These are phyloP conservation scores for Apophysomyces elegans DNA, from an alignment of 371 early-diverging fungal genomes.

Conservation along the genomic window DNA sequence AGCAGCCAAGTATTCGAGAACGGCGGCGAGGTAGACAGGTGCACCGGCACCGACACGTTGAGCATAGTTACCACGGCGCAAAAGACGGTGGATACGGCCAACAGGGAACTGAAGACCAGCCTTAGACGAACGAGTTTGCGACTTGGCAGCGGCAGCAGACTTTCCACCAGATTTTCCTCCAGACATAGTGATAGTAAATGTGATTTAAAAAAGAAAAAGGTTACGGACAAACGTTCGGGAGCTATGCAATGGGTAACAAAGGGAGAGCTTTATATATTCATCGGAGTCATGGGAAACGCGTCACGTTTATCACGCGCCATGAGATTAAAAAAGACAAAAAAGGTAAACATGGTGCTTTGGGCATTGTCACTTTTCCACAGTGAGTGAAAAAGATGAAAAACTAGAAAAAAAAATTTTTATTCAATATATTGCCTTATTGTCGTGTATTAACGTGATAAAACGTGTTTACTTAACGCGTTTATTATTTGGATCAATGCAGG, in stretches of 20 bases:
- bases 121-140: slow-evolving; percentile 76
- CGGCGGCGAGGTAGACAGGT: slow-evolving; percentile 95
- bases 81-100: slow-evolving; percentile 95
- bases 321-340: slow-evolving; percentile 8
- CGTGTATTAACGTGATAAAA: slow-evolving; percentile 2
- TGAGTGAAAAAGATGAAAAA: neutral
- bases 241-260: neutral
- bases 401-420: slow-evolving; percentile 21
- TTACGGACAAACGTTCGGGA: neutral
- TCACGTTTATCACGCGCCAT: slow-evolving; percentile 2
- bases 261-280: neutral
- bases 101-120: slow-evolving; percentile 96
- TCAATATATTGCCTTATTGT: neutral
- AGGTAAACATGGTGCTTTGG: neutral
- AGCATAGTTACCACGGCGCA: slow-evolving; percentile 95
- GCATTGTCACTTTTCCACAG: neutral
- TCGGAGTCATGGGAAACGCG: slow-evolving; percentile 9
- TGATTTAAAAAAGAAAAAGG: neutral
- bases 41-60: slow-evolving; percentile 95
- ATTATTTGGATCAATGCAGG: neutral
- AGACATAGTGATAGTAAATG: slow-evolving; percentile 31
- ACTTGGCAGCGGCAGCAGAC: slow-evolving; percentile 59
- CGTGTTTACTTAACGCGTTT: slow-evolving; percentile 15
- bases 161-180: slow-evolving; percentile 59
- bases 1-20: slow-evolving; percentile 95